Conservation (phyloP, 2,329 filamentous ascomycete species). For the Teratosphaeriaceae sp. region DNA sequence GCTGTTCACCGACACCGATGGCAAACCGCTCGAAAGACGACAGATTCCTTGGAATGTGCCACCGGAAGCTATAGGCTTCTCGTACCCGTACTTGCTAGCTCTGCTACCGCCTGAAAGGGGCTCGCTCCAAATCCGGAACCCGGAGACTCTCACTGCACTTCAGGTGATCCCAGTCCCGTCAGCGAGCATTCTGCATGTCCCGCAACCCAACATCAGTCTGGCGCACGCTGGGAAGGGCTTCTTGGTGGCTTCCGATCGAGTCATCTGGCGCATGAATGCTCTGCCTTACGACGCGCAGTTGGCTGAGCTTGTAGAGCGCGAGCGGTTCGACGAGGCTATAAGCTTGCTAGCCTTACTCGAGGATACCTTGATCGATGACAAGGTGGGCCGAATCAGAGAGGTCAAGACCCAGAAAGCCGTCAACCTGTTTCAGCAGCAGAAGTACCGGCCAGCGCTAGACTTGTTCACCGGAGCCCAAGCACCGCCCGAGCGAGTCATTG, state of each 20-base stretch:
- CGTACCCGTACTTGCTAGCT: slow-evolving; percentile 89
- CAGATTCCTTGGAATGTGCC: slow-evolving; percentile 90
- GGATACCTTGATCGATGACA: slow-evolving; percentile 80
- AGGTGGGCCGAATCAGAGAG: slow-evolving; percentile 70
- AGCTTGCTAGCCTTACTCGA: slow-evolving; percentile 85
- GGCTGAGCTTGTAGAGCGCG: slow-evolving; percentile 66
- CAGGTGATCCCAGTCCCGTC: slow-evolving; percentile 78
- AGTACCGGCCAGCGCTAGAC: slow-evolving; percentile 80
- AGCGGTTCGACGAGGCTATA: slow-evolving; percentile 81
- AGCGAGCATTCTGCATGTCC: slow-evolving; percentile 80
- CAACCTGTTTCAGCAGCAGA: slow-evolving; percentile 70
- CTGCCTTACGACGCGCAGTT: slow-evolving; percentile 88
- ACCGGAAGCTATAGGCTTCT: slow-evolving; percentile 89
- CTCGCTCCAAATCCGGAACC: slow-evolving; percentile 82
- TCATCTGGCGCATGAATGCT: slow-evolving; percentile 93
- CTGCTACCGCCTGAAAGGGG: slow-evolving; percentile 79
- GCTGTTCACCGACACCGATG: slow-evolving; percentile 78
- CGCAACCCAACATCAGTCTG: slow-evolving; percentile 86
- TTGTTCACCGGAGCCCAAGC: slow-evolving; percentile 87
- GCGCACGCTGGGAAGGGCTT: slow-evolving; percentile 96
- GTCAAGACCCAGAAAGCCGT: slow-evolving; percentile 92
- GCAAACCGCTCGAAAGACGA: slow-evolving; percentile 71
- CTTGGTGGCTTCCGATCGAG: slow-evolving; percentile 82
- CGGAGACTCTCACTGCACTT: slow-evolving; percentile 80
- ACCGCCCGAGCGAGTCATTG: slow-evolving; percentile 80